A percentile compares a stretch with the other conserved stretches of the same genome.
Evolutionary conservation across 192 early-diverging fungal genomes (phyloP).

Genomic region (Linderina pennispora): DNA sequence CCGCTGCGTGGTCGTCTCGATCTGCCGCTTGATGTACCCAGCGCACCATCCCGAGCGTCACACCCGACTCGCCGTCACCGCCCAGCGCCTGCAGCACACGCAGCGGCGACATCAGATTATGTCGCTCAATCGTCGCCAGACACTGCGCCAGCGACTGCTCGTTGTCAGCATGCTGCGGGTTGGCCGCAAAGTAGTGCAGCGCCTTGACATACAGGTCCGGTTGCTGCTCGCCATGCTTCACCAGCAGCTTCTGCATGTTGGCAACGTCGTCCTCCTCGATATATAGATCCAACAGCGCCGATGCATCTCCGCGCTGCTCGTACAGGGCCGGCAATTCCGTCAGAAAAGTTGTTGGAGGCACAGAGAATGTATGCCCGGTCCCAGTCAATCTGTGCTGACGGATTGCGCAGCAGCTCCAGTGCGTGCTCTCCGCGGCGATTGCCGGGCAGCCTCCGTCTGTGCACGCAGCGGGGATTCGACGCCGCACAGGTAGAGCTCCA

Average conservation of each 20-base stretch:
- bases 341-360: conserved; percentile 74
- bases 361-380: conserved; percentile 92
- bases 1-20: conserved; percentile 64
- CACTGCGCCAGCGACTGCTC: conserved; percentile 56
- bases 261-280: conserved; percentile 66
- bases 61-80: conserved; percentile 52
- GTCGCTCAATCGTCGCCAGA: conserved; percentile 76
- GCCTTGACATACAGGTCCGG: conserved; percentile 64
- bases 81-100: conserved; percentile 83
- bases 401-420: conserved; percentile 61
- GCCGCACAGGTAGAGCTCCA: conserved; percentile 81
- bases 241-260: conserved; percentile 56
- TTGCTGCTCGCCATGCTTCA: conserved; percentile 60
- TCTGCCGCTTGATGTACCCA: conserved; percentile 74
- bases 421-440: conserved; percentile 67
- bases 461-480: conserved; percentile 31
- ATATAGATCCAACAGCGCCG: conserved; percentile 63
- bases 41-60: conserved; percentile 82
- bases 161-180: conserved; percentile 56
- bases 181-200: conserved; percentile 67
- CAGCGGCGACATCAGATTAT: conserved; percentile 80
- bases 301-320: conserved; percentile 73
- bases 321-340: conserved; percentile 85
- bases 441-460: conserved; percentile 8
- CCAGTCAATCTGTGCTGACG: conserved; percentile 72